phyloP scores from a whole-genome alignment of 768 basidiomycete genomes.

The Lactarius hatsudake region DNA sequence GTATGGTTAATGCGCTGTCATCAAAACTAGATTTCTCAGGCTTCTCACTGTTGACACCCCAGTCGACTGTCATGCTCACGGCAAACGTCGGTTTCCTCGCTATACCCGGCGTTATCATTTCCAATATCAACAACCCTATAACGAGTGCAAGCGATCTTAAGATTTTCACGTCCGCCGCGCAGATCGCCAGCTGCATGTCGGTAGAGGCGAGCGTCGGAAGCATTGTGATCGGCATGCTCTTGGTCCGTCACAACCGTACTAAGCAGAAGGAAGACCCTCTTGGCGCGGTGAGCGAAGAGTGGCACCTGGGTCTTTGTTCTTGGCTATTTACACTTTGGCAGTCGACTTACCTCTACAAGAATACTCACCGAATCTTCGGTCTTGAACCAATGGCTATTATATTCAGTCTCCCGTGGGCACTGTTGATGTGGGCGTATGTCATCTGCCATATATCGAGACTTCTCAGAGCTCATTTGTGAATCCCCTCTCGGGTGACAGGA shows the following conservation, averaged over 20 bases:
- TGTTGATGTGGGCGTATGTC: slow-evolving; percentile 61
- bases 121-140: background rate
- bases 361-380: slow-evolving; percentile 38
- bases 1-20: background rate
- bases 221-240: slow-evolving; percentile 46
- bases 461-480: background rate
- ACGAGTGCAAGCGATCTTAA: background rate
- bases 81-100: slow-evolving; percentile 39
- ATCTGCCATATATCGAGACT: background rate
- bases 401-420: slow-evolving; percentile 53
- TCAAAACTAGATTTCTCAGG: background rate
- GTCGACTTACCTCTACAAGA: slow-evolving; percentile 30
- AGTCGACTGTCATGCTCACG: slow-evolving; percentile 37
- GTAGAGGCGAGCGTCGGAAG: slow-evolving; percentile 46
- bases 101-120: slow-evolving; percentile 32
- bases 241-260: slow-evolving; percentile 43
- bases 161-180: slow-evolving; percentile 39
- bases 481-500: background rate
- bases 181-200: slow-evolving; percentile 51
- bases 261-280: slow-evolving; percentile 35
- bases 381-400: slow-evolving; percentile 52
- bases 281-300: slow-evolving; percentile 5
- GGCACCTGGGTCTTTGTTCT: too few relatives aligned
- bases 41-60: background rate
- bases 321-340: background rate